Conservation (phyloP, 306 rosid genomes). For the Psophocarpus tetragonolobus region DNA sequence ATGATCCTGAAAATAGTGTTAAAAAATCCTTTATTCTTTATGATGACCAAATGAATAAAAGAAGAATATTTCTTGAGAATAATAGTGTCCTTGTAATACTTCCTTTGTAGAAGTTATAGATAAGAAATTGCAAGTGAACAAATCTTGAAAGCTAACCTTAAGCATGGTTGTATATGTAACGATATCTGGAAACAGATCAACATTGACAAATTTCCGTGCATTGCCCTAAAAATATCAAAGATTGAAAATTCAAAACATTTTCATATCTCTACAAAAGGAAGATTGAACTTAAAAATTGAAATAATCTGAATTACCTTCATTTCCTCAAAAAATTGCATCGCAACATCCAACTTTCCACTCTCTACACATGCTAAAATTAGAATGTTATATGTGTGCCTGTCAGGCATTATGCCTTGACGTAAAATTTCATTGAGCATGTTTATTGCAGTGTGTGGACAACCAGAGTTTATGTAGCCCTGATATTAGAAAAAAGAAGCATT, state of each 20-base stretch:
- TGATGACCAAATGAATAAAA: too few species aligned
- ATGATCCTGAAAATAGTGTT: too few species aligned
- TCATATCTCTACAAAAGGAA: constrained; percentile 30
- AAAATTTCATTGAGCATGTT: constrained; percentile 53
- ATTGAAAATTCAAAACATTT: constrained; percentile 28
- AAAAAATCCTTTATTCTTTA: too few species aligned
- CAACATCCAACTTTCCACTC: constrained; percentile 60
- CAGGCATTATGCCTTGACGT: constrained; percentile 65
- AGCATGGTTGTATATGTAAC: constrained; percentile 75
- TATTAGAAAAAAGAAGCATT: constrained; percentile 10
- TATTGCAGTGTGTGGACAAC: constrained; percentile 64
- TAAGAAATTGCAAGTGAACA: neutral
- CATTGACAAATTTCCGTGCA: constrained; percentile 41
- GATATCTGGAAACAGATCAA: constrained; percentile 68
- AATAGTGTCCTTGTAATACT: too few species aligned
- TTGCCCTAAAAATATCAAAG: constrained; percentile 45
- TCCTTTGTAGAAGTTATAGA: too few species aligned
- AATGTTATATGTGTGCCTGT: constrained; percentile 77
- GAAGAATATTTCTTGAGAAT: too few species aligned
- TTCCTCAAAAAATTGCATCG: constrained; percentile 67
- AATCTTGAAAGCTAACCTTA: constrained; percentile 54
- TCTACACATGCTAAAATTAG: constrained; percentile 74
- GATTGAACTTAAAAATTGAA: constrained; percentile 55
- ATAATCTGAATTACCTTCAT: constrained; percentile 70
- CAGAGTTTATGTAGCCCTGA: constrained; percentile 78